Evolutionary conservation across 2,329 filamentous ascomycete species (phyloP).

Genomic region (Diaporthe citrichinensis): DNA sequence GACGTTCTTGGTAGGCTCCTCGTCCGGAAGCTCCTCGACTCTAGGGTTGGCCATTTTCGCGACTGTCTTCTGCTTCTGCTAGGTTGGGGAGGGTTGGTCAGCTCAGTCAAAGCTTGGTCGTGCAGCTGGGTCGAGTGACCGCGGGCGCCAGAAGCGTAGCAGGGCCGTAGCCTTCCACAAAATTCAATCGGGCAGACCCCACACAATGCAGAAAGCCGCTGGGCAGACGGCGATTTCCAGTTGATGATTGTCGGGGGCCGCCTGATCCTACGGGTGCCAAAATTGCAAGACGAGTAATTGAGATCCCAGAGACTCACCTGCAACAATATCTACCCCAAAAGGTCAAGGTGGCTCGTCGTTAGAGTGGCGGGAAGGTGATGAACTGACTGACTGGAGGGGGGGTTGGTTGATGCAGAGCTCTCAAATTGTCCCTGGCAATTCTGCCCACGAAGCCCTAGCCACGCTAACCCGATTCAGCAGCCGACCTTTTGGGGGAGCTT

Average conservation of each 20-base stretch:
- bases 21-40: constrained; percentile 97
- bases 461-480: constrained; percentile 59
- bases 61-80: constrained; percentile 31
- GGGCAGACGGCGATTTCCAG: constrained; percentile 25
- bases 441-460: constrained; percentile 43
- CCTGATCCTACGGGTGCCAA: constrained; percentile 11
- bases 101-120: constrained; percentile 41
- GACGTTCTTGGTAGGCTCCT: constrained; percentile 89
- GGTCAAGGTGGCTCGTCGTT: constrained; percentile 29
- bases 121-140: constrained; percentile 25
- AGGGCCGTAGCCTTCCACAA: constrained; percentile 39
- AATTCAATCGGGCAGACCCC: constrained; percentile 38
- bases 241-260: neutral
- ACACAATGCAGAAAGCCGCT: constrained; percentile 39
- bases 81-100: constrained; percentile 47
- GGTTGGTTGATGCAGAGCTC: constrained; percentile 37
- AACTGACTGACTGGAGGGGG: constrained; percentile 30
- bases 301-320: constrained; percentile 35
- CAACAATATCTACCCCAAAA: constrained; percentile 31
- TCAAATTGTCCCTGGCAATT: constrained; percentile 38
- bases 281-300: neutral
- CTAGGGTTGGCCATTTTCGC: constrained; percentile 93
- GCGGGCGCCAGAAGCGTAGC: constrained; percentile 22
- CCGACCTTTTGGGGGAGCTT: constrained; percentile 42
- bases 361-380: constrained; percentile 36